A percentile compares a stretch with the other conserved stretches of the same genome.
phyloP scores from a whole-genome alignment of 2,329 filamentous ascomycete species.

The Talaromyces sp. region DNA sequence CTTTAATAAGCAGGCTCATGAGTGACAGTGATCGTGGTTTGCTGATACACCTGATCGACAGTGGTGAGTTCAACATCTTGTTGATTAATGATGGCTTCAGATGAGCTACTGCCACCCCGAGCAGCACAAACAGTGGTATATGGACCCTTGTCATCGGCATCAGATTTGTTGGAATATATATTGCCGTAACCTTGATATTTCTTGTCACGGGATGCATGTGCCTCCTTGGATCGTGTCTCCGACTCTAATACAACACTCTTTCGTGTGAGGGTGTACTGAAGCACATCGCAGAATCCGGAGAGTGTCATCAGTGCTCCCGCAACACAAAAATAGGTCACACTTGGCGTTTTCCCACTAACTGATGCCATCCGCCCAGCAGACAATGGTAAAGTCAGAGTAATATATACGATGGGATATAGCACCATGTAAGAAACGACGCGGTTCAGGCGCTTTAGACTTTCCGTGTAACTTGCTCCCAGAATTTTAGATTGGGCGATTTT shows the following conservation, averaged over 20 bases:
- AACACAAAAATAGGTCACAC: conserved; percentile 47
- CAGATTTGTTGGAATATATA: conserved; percentile 2
- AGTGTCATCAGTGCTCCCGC: conserved; percentile 57
- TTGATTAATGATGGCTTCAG: conserved; percentile 11
- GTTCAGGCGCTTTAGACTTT: conserved; percentile 32
- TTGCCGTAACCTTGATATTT: conserved; percentile 4
- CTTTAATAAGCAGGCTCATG: conserved; percentile 13
- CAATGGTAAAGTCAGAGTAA: conserved; percentile 62
- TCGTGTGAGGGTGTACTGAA: conserved; percentile 52
- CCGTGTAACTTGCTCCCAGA: conserved; percentile 28
- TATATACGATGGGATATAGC: conserved; percentile 53
- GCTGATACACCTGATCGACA: conserved; percentile 18
- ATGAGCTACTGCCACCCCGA: conserved; percentile 8
- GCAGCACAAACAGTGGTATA: conserved; percentile 14
- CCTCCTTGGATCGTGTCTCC: conserved; percentile 18
- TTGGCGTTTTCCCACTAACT: conserved; percentile 29
- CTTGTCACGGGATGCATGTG: conserved; percentile 9
- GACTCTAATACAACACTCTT: conserved; percentile 17
- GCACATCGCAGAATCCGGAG: conserved; percentile 59
- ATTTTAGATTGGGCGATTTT: conserved; percentile 36
- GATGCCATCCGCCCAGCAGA: conserved; percentile 47
- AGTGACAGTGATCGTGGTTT: conserved; percentile 19
- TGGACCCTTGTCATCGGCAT: conserved; percentile 12
- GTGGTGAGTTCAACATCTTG: conserved; percentile 8
- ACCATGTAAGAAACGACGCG: conserved; percentile 42